A percentile compares a stretch with the other conserved stretches of the same genome.
phyloP scores from a whole-genome alignment of 179 eudicot genomes.

The Silene noctiflora region DNA sequence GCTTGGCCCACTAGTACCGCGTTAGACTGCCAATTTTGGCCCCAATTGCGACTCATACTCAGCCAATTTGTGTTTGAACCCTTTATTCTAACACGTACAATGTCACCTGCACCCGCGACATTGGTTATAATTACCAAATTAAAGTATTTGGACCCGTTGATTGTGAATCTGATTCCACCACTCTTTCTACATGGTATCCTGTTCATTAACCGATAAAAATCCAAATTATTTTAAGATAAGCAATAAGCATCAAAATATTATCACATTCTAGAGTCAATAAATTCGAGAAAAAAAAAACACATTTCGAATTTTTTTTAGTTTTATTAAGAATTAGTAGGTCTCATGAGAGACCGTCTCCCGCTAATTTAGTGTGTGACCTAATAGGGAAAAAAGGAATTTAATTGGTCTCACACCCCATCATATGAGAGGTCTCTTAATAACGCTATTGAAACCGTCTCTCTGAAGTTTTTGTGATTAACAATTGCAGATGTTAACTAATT shows the following conservation, averaged over 20 bases:
- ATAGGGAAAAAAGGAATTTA: too few relatives aligned
- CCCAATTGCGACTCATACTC: slow-evolving; percentile 45
- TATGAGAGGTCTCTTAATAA: too few relatives aligned
- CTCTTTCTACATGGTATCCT: slow-evolving; percentile 37
- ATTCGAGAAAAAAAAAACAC: too few relatives aligned
- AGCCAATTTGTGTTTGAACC: slow-evolving; percentile 41
- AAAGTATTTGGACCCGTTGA: slow-evolving; percentile 43
- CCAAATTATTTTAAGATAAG: background rate
- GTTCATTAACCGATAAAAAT: background rate
- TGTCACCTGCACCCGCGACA: slow-evolving; percentile 43
- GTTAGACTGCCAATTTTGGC: slow-evolving; percentile 52
- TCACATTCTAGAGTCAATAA: too few relatives aligned
- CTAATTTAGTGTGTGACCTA: too few relatives aligned
- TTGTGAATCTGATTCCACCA: slow-evolving; percentile 42
- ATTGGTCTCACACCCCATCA: too few relatives aligned
- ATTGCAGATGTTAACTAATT: too few relatives aligned
- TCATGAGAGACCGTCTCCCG: too few relatives aligned
- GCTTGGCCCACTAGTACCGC: slow-evolving; percentile 36
- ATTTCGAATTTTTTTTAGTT: too few relatives aligned
- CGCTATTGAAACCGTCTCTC: too few relatives aligned
- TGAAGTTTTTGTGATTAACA: too few relatives aligned
- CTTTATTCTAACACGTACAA: slow-evolving; percentile 30
- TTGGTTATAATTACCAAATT: slow-evolving; percentile 39
- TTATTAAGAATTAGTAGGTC: too few relatives aligned
- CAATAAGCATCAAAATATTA: background rate